A percentile compares a stretch with the other conserved stretches of the same genome.
These are phyloP conservation scores for Cercospora zeae-maydis DNA, from an alignment of 2,329 filamentous ascomycete genomes.

Conservation along the genomic window DNA sequence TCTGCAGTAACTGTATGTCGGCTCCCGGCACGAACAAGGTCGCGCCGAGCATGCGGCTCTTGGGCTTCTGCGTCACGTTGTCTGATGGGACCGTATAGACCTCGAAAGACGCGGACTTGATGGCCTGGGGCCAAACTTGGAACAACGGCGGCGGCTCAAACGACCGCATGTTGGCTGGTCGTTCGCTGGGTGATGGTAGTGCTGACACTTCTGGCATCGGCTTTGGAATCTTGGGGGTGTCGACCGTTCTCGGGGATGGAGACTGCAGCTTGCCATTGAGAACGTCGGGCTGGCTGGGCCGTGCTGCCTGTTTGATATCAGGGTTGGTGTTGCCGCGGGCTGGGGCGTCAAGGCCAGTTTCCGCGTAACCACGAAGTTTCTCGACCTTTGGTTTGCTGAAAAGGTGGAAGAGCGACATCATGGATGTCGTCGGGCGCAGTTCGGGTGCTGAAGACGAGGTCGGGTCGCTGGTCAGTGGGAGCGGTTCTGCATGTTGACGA, in stretches of 20 bases:
- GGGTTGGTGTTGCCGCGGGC: slow-evolving; percentile 13
- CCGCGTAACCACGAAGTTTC: slow-evolving; percentile 45
- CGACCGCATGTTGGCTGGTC: slow-evolving; percentile 9
- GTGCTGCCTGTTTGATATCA: slow-evolving; percentile 3
- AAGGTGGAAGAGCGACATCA: slow-evolving; percentile 49
- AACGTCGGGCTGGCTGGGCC: background rate
- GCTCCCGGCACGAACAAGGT: slow-evolving; percentile 10
- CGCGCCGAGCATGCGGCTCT: slow-evolving; percentile 14
- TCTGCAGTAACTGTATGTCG: slow-evolving; percentile 15
- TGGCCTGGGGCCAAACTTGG: slow-evolving; percentile 79
- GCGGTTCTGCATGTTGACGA: slow-evolving; percentile 22
- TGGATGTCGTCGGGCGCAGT: slow-evolving; percentile 27
- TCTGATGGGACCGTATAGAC: slow-evolving; percentile 67
- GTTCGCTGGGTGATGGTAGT: slow-evolving; percentile 14
- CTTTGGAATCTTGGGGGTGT: slow-evolving; percentile 6
- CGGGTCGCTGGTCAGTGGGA: slow-evolving; percentile 18
- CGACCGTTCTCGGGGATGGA: slow-evolving; percentile 16
- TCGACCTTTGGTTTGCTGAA: slow-evolving; percentile 51
- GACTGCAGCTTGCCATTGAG: slow-evolving; percentile 12
- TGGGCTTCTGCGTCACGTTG: slow-evolving; percentile 34
- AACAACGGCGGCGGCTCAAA: slow-evolving; percentile 67
- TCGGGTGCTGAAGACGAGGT: slow-evolving; percentile 17
- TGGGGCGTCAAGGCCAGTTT: slow-evolving; percentile 37
- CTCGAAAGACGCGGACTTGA: slow-evolving; percentile 69
- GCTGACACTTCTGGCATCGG: slow-evolving; percentile 9